These are phyloP conservation scores for Stylosanthes scabra DNA, from an alignment of 331 rosid genomes.

Conservation along the genomic window DNA sequence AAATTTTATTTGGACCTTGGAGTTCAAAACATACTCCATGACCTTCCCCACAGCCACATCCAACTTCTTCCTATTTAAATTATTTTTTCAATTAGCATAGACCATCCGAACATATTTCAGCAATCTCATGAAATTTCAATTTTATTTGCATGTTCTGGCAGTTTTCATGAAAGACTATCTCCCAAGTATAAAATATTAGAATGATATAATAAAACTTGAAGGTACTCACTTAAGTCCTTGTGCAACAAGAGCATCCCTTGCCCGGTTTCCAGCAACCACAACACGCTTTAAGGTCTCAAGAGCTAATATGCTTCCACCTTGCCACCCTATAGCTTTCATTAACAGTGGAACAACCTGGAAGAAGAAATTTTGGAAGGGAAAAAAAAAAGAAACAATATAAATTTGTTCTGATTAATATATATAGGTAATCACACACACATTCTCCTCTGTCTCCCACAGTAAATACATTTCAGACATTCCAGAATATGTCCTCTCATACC, in stretches of 20 bases:
- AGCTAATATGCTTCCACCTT: conserved; percentile 98
- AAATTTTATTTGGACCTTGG: background rate
- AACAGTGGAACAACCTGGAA: conserved; percentile 95
- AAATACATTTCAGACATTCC: background rate
- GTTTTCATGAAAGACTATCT: conserved; percentile 29
- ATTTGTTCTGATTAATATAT: background rate
- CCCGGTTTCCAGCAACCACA: conserved; percentile 99
- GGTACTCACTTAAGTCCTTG: conserved; percentile 97
- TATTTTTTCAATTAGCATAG: background rate
- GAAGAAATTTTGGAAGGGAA: conserved; percentile 14
- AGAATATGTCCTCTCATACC: conserved; percentile 57
- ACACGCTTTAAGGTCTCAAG: conserved; percentile 99
- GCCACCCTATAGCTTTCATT: conserved; percentile 99
- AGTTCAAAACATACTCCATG: background rate
- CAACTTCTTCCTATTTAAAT: background rate
- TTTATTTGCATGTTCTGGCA: conserved; percentile 32
- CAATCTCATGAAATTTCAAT: background rate
- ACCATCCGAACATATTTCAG: background rate
- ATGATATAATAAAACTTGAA: conserved; percentile 7
- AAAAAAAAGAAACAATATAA: background rate
- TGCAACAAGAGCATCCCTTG: conserved; percentile 99
- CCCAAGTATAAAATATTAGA: conserved; percentile 27
- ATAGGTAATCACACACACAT: background rate
- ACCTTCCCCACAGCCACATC: conserved; percentile 3
- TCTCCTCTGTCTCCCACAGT: background rate